Base-by-base conservation (phyloP, 225 moss, liverwort and hornwort genomes). In the Bryoerythrophyllum caledonicum region DNA sequence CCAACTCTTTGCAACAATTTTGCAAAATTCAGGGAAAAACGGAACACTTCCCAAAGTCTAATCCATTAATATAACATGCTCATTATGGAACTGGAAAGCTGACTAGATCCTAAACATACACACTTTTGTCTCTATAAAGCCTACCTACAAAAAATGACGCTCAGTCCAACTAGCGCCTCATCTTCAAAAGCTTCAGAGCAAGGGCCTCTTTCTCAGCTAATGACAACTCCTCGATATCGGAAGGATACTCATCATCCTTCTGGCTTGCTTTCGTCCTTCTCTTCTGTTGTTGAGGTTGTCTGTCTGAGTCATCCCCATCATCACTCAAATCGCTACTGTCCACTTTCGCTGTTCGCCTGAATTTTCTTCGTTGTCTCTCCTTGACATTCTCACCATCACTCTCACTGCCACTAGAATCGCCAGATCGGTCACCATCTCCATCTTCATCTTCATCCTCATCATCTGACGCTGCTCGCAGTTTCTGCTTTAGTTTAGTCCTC, bases 131-230 rank as follows among this genome's bases (percentile, higher is more conserved):
- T 61, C 71, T 46, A 8, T 21, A 48, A 20, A 60, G n/a, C 60
- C 80, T 80, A 77, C 21, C 74, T 78, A 81, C 78, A 16, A 75
- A 84, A 43, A 54, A 25, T 16, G 77, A 71, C 59, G 25, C 57
- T 13, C 61, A 49, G 63, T 67, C 32, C 46, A 73, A 41, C 68
- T 76, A 82, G 51, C 83, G 72, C 68, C 74, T 90, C 73, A 92
- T 86, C 63, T 84, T 79, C 65, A 94, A 74, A 11, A 97, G 87
- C 81, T 91, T 97, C 34, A 97, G 58, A 30, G 93, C 93, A 37
- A 97, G 73, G 35, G 90, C 92, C 83, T 97, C 97, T 79, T 97
- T 88, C 67, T 97, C 92, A 61, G 87, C 87, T 71, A 97, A 67
- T 8, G 94, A 89, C 35, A 96, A 77, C 60, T 85, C 84, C 27